Percentiles rank a stretch among this genome's conserved stretches.
Evolutionary conservation across 2,329 filamentous ascomycete genomes (phyloP).

Genomic region (Epichloe sibirici): DNA sequence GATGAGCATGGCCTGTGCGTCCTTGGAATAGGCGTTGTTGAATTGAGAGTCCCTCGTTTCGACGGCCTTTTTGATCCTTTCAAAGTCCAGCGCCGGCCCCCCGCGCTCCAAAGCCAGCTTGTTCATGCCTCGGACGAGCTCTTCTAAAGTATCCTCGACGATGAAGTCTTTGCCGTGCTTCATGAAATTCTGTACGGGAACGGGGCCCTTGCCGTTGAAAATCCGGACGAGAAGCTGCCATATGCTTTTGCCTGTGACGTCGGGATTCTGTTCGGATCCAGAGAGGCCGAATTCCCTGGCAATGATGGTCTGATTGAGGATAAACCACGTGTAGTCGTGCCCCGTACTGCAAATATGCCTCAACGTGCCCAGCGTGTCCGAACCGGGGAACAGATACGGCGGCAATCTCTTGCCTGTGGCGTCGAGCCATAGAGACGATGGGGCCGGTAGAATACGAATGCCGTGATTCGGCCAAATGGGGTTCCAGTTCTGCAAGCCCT

Average conservation of each 20-base stretch:
- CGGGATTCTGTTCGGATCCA: constrained; percentile 51
- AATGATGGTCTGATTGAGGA: constrained; percentile 45
- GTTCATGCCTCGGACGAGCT: constrained; percentile 48
- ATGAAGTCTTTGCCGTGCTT: constrained; percentile 48
- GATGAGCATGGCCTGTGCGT: constrained; percentile 50
- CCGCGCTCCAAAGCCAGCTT: constrained; percentile 32
- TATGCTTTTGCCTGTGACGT: constrained; percentile 44
- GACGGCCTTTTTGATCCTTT: constrained; percentile 32
- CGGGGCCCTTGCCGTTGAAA: constrained; percentile 38
- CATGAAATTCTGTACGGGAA: constrained; percentile 45
- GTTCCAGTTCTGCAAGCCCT: constrained; percentile 49
- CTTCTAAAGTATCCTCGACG: constrained; percentile 41
- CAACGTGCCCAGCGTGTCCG: constrained; percentile 45
- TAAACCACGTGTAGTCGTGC: constrained; percentile 53
- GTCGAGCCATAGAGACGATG: constrained; percentile 51
- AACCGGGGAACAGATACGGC: constrained; percentile 42
- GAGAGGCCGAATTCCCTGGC: constrained; percentile 50
- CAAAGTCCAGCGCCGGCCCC: constrained; percentile 35
- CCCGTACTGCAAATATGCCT: constrained; percentile 48
- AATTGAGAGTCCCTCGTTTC: constrained; percentile 44
- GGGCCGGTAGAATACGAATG: constrained; percentile 47
- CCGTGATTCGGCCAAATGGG: constrained; percentile 50
- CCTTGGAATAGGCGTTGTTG: constrained; percentile 44
- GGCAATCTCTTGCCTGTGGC: constrained; percentile 46
- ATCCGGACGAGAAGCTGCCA: constrained; percentile 39